phyloP scores from a whole-genome alignment of 805 yeast species.

The Starmerella stigmatis region DNA sequence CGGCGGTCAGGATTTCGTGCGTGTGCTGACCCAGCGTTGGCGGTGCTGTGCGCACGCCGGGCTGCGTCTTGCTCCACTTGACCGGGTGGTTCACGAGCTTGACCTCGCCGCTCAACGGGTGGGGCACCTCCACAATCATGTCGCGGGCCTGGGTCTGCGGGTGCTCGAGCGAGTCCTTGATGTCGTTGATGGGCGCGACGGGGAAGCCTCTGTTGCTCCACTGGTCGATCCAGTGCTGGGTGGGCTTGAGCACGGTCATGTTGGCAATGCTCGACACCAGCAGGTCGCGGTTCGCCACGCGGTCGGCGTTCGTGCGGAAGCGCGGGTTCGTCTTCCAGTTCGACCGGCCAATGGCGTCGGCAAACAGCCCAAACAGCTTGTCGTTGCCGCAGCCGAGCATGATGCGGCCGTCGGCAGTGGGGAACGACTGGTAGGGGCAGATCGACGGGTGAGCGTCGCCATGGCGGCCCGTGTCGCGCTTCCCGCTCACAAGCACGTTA shows the following conservation, averaged over 20 bases:
- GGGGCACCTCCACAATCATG: constrained; percentile 32
- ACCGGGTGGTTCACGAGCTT: constrained; percentile 34
- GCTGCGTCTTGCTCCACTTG: constrained; percentile 32
- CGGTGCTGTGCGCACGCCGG: constrained; percentile 31
- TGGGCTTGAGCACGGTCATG: constrained; percentile 28
- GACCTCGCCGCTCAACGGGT: constrained; percentile 31
- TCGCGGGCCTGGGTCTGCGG: constrained; percentile 33
- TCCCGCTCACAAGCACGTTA: constrained; percentile 32
- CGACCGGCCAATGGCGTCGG: constrained; percentile 30
- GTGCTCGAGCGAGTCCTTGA: constrained; percentile 31
- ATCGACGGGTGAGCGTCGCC: constrained; percentile 37
- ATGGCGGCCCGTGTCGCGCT: constrained; percentile 34
- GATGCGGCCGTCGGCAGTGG: constrained; percentile 31
- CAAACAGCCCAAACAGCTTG: constrained; percentile 29
- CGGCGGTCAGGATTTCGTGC: constrained; percentile 26
- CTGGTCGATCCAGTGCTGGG: constrained; percentile 31
- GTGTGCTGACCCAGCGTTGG: constrained; percentile 36
- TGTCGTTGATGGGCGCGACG: constrained; percentile 35
- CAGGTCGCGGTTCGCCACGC: constrained; percentile 31
- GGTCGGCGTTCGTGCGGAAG: constrained; percentile 31
- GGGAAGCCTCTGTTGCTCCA: constrained; percentile 32
- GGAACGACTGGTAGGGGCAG: constrained; percentile 36
- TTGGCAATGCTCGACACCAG: constrained; percentile 30
- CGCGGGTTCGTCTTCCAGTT: constrained; percentile 33
- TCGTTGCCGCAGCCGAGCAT: constrained; percentile 39